Evolutionary conservation across 2,329 filamentous ascomycete species (phyloP).

Genomic region (Monosporascus sp.): DNA sequence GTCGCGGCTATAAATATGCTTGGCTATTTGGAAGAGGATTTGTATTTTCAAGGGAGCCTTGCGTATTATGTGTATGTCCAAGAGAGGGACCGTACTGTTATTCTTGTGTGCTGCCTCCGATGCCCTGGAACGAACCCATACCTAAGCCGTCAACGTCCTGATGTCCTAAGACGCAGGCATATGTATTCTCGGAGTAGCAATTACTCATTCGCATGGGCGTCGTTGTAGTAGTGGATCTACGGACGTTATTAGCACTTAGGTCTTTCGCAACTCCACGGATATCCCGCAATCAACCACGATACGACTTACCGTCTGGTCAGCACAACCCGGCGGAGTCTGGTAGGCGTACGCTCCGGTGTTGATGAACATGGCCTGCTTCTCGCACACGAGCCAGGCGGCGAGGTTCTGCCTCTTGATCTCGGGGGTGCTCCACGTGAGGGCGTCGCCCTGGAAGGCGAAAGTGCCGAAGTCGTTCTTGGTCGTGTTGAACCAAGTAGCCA

Average conservation of each 20-base stretch:
- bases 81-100: too few relatives aligned
- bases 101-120: too few relatives aligned
- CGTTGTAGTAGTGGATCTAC: conserved; percentile 40
- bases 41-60: too few relatives aligned
- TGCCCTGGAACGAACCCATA: too few relatives aligned
- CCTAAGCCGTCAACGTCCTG: too few relatives aligned
- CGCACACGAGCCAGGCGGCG: conserved; percentile 56
- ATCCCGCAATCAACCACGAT: not conserved
- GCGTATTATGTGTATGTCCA: too few relatives aligned
- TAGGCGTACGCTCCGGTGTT: conserved; percentile 57
- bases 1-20: too few relatives aligned
- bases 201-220: conserved; percentile 24
- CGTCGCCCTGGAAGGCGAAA: conserved; percentile 55
- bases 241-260: not conserved
- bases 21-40: too few relatives aligned
- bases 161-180: too few relatives aligned
- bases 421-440: conserved; percentile 47
- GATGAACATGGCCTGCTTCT: conserved; percentile 46
- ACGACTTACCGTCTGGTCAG: conserved; percentile 50
- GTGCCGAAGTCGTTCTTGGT: conserved; percentile 49
- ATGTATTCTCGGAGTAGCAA: not conserved
- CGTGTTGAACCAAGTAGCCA: conserved; percentile 47
- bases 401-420: conserved; percentile 48
- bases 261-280: not conserved
- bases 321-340: conserved; percentile 52